Conservation (phyloP, 768 basidiomycete species). For the Panus rudis region DNA sequence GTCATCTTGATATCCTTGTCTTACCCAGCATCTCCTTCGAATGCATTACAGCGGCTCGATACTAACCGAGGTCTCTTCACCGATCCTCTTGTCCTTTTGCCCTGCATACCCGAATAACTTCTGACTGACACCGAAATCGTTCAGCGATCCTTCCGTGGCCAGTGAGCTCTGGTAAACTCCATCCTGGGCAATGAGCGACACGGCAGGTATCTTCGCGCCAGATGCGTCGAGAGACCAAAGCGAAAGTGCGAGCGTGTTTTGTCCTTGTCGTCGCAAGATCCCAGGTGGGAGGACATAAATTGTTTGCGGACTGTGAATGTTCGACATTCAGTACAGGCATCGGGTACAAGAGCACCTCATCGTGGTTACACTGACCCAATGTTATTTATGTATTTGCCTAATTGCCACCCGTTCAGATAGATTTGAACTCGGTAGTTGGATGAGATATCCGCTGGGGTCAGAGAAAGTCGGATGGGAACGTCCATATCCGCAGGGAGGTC, state of each 20-base stretch:
- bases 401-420: conserved; percentile 46
- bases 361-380: too few relatives aligned
- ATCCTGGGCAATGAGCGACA: conserved; percentile 38
- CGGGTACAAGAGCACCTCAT: too few relatives aligned
- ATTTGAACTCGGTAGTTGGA: conserved; percentile 45
- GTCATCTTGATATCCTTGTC: neutral
- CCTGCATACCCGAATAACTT: conserved; percentile 35
- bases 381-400: conserved; percentile 49
- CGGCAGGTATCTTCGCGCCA: conserved; percentile 36
- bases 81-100: conserved; percentile 29
- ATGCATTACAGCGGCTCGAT: too few relatives aligned
- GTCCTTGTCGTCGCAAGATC: conserved; percentile 34
- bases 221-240: conserved; percentile 41
- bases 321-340: neutral
- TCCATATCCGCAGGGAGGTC: conserved; percentile 34
- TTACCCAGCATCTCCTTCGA: too few relatives aligned
- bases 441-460: conserved; percentile 35
- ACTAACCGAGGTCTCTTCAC: conserved; percentile 1
- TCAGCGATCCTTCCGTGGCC: conserved; percentile 31
- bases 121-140: conserved; percentile 33
- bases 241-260: conserved; percentile 40
- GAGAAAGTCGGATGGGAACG: conserved; percentile 37
- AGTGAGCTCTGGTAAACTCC: too few relatives aligned
- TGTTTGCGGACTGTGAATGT: neutral
- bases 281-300: conserved; percentile 17